Percentiles rank a stretch among this genome's conserved stretches.
Evolutionary conservation across 371 early-diverging fungal species (phyloP).

Genomic region (Dichotomocladium elegans): DNA sequence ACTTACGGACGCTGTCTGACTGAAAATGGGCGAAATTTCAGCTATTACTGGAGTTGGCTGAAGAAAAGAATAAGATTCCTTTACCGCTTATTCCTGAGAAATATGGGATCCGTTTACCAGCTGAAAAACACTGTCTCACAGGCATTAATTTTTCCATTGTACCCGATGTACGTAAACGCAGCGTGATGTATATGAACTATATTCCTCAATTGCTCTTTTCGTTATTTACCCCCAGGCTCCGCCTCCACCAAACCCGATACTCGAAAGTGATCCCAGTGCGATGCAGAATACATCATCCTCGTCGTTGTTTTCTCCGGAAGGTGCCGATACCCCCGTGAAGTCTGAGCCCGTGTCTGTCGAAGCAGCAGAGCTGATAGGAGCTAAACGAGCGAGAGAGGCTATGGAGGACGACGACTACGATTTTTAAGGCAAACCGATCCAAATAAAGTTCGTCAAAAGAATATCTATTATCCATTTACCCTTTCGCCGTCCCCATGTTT

Average conservation of each 20-base stretch:
- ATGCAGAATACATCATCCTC: not conserved
- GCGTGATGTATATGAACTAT: not conserved
- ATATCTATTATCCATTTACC: no score
- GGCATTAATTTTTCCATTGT: conserved; percentile 86
- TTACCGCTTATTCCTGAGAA: conserved; percentile 88
- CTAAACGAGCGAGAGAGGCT: conserved; percentile 31
- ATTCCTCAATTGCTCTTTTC: not conserved
- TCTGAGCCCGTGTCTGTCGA: not conserved
- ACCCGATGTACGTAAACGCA: conserved; percentile 62
- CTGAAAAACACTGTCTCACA: conserved; percentile 86
- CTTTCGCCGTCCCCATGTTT: no score
- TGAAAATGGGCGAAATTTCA: conserved; percentile 19
- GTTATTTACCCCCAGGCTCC: conserved; percentile 35
- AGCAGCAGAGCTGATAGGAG: not conserved
- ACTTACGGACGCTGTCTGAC: not conserved
- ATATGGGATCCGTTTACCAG: conserved; percentile 90
- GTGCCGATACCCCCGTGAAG: conserved; percentile 1
- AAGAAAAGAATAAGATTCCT: conserved; percentile 83
- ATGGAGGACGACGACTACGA: conserved; percentile 53
- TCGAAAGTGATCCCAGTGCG: conserved; percentile 8
- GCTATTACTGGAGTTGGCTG: conserved; percentile 84
- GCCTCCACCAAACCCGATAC: conserved; percentile 27
- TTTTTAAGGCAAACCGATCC: no score
- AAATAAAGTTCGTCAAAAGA: no score
- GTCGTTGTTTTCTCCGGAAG: not conserved